Evolutionary conservation across 306 rosid genomes (phyloP), one percentile per base, ranked within the genome.

Genomic region (Cucumis hystrix): DNA sequence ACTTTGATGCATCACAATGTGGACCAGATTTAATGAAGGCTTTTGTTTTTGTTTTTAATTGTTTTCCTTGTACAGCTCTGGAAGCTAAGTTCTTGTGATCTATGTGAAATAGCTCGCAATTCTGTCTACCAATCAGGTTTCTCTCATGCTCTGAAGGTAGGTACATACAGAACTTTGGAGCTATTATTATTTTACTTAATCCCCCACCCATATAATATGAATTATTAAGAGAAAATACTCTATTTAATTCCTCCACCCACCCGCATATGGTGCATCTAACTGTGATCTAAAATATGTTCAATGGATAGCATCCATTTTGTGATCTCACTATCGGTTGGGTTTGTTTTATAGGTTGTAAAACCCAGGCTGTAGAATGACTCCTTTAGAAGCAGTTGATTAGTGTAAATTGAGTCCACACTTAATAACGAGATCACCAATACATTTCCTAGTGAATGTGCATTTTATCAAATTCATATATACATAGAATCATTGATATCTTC

Each of bases 61-160:
- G 13, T 21, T 21, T 69, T 21, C 12, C 11, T 70, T 51, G 5
- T 28, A 17, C 90, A 95, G 98, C 97, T 95, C 39, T 95, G 98
- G 98, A 95, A 92, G 83, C 83, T 95, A 83, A 95, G 97, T 84
- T 92, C 98, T 3, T 92, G 98, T 83, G 98, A 95, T 78, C 83
- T 95, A 66, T 92, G 97, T 86, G 98, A 95, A 85, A 86, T 95
- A 75, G 98, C 98, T 59, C 97, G 97, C 49, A 95, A 95, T 83
- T 95, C 98, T 1, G 98, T 95, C 72, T 95, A 90, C 87, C 97
- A 93, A 78, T 91, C 97, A 33, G 98, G 98, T 47, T 91, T 93
- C 85, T 93, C 98, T 54, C 97, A 93, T 84, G 97, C 97, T 58
- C 86, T 93, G 70, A 93, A 93, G 93, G 98, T 93, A 93, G 93